Conservation (phyloP, 495 filamentous ascomycete genomes). For the Penicillium chermesinum region DNA sequence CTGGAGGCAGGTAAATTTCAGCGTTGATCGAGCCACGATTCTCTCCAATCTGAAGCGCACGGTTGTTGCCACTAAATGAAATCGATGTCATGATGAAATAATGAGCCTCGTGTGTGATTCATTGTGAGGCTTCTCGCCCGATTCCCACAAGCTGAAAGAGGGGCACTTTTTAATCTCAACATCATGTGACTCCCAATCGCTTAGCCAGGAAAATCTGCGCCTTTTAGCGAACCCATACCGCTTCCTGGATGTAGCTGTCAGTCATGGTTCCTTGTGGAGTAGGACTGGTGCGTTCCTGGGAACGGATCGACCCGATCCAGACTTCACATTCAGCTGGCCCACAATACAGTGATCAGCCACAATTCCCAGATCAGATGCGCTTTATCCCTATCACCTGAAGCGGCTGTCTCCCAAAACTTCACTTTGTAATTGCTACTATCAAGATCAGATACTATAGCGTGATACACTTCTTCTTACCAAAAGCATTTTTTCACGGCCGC, state of each 20-base stretch:
- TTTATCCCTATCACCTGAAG: background rate
- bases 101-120: background rate
- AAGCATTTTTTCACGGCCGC: background rate
- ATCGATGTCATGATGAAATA: constrained; percentile 1
- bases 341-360: background rate
- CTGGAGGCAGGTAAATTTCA: background rate
- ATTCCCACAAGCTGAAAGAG: background rate
- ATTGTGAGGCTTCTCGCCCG: background rate
- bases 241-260: background rate
- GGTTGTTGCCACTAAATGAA: background rate
- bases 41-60: background rate
- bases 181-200: background rate
- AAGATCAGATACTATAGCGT: no score
- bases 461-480: background rate
- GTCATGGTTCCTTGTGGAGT: background rate
- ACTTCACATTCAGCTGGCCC: background rate
- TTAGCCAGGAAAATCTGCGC: background rate
- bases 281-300: background rate
- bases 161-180: background rate
- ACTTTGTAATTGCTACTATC: background rate
- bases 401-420: background rate
- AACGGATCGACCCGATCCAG: background rate
- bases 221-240: background rate
- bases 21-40: constrained; percentile 1
- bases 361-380: constrained; percentile 1